Conservation (phyloP, 768 basidiomycete genomes). For the Boletus eberwhitei region DNA sequence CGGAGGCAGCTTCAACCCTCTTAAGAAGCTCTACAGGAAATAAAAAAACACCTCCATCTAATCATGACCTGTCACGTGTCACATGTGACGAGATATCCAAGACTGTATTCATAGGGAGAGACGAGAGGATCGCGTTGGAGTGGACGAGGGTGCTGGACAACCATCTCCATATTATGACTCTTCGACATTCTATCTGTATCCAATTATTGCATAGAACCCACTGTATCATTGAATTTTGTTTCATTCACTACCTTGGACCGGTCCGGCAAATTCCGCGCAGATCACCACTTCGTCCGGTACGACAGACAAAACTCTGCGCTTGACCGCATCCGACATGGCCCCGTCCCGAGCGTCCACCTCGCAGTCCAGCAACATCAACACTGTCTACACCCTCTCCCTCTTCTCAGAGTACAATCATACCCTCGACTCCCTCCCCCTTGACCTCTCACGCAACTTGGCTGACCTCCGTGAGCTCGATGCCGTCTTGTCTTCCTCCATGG, state of each 20-base stretch:
- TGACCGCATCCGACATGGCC: constrained; percentile 27
- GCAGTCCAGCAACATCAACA: constrained; percentile 32
- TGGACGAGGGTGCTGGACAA: background rate
- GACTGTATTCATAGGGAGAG: constrained; percentile 30
- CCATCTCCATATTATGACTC: background rate
- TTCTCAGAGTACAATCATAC: constrained; percentile 86
- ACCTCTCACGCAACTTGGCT: constrained; percentile 90
- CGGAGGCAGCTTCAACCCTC: constrained; percentile 25
- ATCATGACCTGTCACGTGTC: background rate
- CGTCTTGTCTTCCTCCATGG: constrained; percentile 86
- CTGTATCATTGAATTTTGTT: constrained; percentile 18
- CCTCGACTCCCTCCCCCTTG: constrained; percentile 89
- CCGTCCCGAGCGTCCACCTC: constrained; percentile 34
- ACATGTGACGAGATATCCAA: background rate
- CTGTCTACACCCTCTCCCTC: constrained; percentile 63
- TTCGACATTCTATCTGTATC: constrained; percentile 28
- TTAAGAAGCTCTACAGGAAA: constrained; percentile 38
- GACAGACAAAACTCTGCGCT: no score
- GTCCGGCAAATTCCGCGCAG: constrained; percentile 31
- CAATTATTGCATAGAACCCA: constrained; percentile 15
- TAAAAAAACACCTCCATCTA: no score
- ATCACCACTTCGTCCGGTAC: no score
- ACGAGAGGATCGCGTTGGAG: background rate
- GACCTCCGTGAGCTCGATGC: constrained; percentile 99
- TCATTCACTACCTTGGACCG: constrained; percentile 6